Base-by-base conservation (phyloP, 2,329 filamentous ascomycete genomes). In the Cladosporium sp. region DNA sequence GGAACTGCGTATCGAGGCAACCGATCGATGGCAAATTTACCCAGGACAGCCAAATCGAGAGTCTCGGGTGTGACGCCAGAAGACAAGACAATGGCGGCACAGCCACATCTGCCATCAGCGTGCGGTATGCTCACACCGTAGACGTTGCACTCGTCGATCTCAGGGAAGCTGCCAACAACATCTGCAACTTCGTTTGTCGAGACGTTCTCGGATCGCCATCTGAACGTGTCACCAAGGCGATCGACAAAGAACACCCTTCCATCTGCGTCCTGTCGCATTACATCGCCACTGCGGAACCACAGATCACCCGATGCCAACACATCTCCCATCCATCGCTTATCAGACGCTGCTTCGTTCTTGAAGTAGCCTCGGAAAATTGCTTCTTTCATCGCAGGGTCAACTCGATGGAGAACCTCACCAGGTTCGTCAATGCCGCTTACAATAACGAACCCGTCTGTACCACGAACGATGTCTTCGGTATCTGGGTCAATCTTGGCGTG, bases 71-170 rank as follows among this genome's bases (percentile, higher is more conserved):
- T 75, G 49, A 89, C 78, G 58, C 76, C 74, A 20, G 78, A 75
- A 20, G 77, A 76, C 30, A 84, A 76, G 19, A 83, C 76, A 2
- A 94, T 73, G 12, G 89, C 88, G 0, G 87, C 91, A 66, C 91
- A 95, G 1, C 91, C 91, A 0, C 90, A 90, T 30, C 90, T 82
- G 17, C 91, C 91, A 68, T 96, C 91, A 66, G 94, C 90, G 63
- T 89, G 81, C 0, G 91, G 90, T 7, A 96, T 75, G 28, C 84
- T 74, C 1, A 96, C 89, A 37, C 91, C 92, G 68, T 95, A 96
- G 28, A 95, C 90, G 65, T 93, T 95, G 39, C 88, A 88, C 74
- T 95, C 90, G 20, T 82, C 78, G 19, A 95, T 81, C 1, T 79
- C 77, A 0, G 84, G 78, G 69, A 91, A 88, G 0, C 77, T 74